Conservation (phyloP, 768 basidiomycete species). For the Lentinula aciculospora region DNA sequence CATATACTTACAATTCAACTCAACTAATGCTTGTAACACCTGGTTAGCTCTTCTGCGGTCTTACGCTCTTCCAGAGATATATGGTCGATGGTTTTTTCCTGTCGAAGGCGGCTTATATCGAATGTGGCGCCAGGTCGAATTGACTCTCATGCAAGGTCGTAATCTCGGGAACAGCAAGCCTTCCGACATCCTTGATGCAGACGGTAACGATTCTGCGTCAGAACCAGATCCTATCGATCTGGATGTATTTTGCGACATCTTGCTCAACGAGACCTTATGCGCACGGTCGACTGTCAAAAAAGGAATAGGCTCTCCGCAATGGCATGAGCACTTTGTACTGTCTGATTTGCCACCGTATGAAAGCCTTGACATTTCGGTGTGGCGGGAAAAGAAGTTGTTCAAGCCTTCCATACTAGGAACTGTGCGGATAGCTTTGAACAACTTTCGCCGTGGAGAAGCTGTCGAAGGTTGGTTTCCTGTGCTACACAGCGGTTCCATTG, state of each 20-base stretch:
- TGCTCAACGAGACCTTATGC: slow-evolving; percentile 57
- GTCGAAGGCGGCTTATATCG: slow-evolving; percentile 73
- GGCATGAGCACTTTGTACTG: slow-evolving; percentile 78
- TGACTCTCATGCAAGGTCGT: slow-evolving; percentile 69
- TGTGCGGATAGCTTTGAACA: slow-evolving; percentile 56
- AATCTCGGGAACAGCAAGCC: slow-evolving; percentile 55
- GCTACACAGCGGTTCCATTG: slow-evolving; percentile 40
- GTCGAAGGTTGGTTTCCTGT: slow-evolving; percentile 88
- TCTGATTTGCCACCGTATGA: slow-evolving; percentile 77
- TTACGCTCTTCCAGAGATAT: slow-evolving; percentile 76
- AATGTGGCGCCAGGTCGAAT: slow-evolving; percentile 81
- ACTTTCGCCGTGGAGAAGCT: slow-evolving; percentile 67
- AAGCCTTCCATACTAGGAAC: slow-evolving; percentile 57
- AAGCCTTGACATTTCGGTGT: slow-evolving; percentile 60
- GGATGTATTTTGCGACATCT: slow-evolving; percentile 78
- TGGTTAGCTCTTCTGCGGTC: slow-evolving; percentile 82
- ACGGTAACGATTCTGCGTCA: slow-evolving; percentile 24
- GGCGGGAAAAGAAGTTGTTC: slow-evolving; percentile 58
- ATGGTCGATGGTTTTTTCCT: slow-evolving; percentile 52
- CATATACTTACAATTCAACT: slow-evolving; percentile 69
- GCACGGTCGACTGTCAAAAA: slow-evolving; percentile 74
- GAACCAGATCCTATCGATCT: slow-evolving; percentile 54
- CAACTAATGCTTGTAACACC: slow-evolving; percentile 55
- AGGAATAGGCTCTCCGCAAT: slow-evolving; percentile 62
- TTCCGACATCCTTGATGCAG: slow-evolving; percentile 18